Base-by-base conservation (phyloP, 768 basidiomycete genomes). In the Lactifluus volemus region DNA sequence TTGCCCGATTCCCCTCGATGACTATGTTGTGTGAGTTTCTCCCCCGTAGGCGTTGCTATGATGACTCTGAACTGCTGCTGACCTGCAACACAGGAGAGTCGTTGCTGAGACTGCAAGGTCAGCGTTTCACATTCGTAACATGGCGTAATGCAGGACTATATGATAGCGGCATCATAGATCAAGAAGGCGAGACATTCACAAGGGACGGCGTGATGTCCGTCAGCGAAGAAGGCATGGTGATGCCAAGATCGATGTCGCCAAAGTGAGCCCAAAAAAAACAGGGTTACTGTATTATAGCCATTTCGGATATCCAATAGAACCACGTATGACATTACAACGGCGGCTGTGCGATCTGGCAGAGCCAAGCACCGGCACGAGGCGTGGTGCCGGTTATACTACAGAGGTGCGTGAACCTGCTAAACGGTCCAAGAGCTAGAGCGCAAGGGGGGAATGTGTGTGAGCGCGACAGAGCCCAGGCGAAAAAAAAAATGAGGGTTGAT, bases 1-100 rank as follows among this genome's bases (percentile, higher is more conserved):
- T 82, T 69, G 73, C 81, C 15, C 83, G 84, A 9, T 85, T 83
- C 65, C 66, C 77, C 25, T 79, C 76, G 19, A 84, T 85, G 84
- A 73, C 75, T 45, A 85, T 61, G 82, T 81, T 1, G 63, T 78
- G 81, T 84, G 70, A 70, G 81, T 74, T 19, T 44, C 19, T 4
- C 36, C 15, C 38, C 38, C 10, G 0, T 47, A 36, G 4, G 10
- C 48, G 21, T 25, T 47, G 42, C 5, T 47, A 38, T 41, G 19
- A 17, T 8, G 36, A 29, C 12, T 6, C 36, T 25, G 58, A 59
- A 58, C 49, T 4, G 58, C 49, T 4, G 58, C 7, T 38, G 19
- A 17, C 29, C 21, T 15, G n/a, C 25, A 11, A 44, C 17, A 21
- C 67, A 83, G 81, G 8, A 81, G 83, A 62, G 78, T 81, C 11